phyloP scores from a whole-genome alignment of 176 grass and related monocot genomes.

The Chrysopogon serrulatus region DNA sequence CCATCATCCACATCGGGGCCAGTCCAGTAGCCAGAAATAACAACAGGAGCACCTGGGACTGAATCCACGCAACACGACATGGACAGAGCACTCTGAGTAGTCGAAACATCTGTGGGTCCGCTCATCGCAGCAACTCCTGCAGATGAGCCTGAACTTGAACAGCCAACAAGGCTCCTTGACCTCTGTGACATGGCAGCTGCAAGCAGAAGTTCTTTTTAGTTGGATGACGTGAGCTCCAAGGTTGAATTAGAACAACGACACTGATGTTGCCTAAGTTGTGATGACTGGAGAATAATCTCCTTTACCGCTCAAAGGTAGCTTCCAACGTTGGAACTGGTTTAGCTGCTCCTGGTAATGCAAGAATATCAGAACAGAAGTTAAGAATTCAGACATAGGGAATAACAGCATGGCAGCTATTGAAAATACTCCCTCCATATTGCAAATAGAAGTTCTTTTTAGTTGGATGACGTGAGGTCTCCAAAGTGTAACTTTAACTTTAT shows the following conservation, averaged over 20 bases:
- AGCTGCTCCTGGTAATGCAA: slow-evolving; percentile 1
- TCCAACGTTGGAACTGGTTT: neutral
- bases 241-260: neutral
- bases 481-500: no score
- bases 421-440: no score
- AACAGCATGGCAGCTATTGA: neutral
- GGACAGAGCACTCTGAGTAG: neutral
- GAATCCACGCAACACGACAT: neutral
- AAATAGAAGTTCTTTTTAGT: no score
- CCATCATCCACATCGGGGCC: slow-evolving; percentile 62
- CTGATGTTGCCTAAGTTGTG: neutral
- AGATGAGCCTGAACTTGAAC: neutral
- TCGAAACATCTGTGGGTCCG: neutral
- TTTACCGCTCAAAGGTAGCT: neutral
- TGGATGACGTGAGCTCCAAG: neutral
- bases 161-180: neutral
- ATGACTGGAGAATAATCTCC: neutral
- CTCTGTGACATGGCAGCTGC: neutral
- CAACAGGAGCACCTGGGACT: neutral
- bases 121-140: neutral
- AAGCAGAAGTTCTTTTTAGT: neutral
- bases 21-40: slow-evolving; percentile 55
- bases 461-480: no score
- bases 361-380: neutral
- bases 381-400: neutral